Evolutionary conservation across 345 rosid species (phyloP).

Genomic region (Turritis glabra): DNA sequence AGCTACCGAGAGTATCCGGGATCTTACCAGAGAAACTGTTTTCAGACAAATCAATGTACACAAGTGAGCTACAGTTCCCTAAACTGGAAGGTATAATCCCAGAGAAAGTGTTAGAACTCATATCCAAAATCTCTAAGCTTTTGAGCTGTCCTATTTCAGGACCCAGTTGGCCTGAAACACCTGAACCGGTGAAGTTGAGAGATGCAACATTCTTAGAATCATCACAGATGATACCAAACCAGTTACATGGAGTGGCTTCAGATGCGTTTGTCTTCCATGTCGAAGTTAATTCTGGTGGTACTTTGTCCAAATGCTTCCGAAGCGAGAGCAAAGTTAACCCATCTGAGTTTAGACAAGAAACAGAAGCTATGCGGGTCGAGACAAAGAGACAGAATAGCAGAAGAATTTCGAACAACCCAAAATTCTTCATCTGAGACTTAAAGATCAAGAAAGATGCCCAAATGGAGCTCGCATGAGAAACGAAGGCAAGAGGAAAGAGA

Average conservation of each 20-base stretch:
- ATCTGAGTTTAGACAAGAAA: conserved; percentile 47
- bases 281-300: conserved; percentile 43
- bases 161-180: conserved; percentile 62
- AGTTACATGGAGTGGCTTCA: conserved; percentile 54
- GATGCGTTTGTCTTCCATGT: conserved; percentile 53
- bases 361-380: conserved; percentile 3
- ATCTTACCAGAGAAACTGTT: conserved; percentile 58
- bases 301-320: conserved; percentile 45
- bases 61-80: conserved; percentile 55
- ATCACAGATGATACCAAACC: conserved; percentile 61
- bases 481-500: too few species aligned
- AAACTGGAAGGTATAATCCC: conserved; percentile 52
- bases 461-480: not conserved
- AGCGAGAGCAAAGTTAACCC: conserved; percentile 57
- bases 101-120: conserved; percentile 53
- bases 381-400: conserved; percentile 20
- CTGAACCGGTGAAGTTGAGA: conserved; percentile 54
- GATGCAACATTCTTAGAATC: conserved; percentile 38
- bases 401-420: not conserved
- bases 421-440: conserved; percentile 25
- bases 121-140: conserved; percentile 48
- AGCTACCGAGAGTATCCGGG: conserved; percentile 43
- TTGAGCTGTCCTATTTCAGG: conserved; percentile 52
- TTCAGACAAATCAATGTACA: conserved; percentile 50
- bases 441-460: conserved; percentile 20